Conservation (phyloP, 1,284 basidiomycete species). For the Leccinum pachyderme region DNA sequence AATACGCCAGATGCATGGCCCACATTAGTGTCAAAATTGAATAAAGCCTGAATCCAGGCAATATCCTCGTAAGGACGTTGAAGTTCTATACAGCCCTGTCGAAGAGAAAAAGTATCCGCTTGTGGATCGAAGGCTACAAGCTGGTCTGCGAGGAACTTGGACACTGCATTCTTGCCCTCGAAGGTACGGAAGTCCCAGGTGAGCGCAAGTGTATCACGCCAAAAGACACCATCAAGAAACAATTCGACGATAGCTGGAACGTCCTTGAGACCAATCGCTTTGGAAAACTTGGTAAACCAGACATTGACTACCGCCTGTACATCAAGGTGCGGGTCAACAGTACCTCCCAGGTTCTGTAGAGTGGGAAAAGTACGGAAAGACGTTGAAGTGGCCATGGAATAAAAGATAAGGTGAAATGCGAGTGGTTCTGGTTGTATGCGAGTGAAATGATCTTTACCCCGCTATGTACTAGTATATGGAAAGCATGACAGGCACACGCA, state of each 20-base stretch:
- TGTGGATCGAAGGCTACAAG: slow-evolving; percentile 37
- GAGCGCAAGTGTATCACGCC: slow-evolving; percentile 59
- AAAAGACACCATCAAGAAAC: slow-evolving; percentile 47
- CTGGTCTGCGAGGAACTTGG: slow-evolving; percentile 43
- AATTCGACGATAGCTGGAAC: slow-evolving; percentile 26
- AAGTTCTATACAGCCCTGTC: slow-evolving; percentile 25
- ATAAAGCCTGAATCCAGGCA: slow-evolving; percentile 51
- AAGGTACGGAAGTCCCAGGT: slow-evolving; percentile 67
- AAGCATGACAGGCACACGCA: too few relatives aligned
- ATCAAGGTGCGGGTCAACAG: slow-evolving; percentile 20
- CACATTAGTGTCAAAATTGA: slow-evolving; percentile 50
- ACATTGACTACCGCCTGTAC: slow-evolving; percentile 10
- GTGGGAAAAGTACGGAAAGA: slow-evolving; percentile 21
- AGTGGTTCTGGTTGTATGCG: neutral
- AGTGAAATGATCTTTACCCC: neutral
- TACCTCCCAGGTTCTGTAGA: slow-evolving; percentile 19
- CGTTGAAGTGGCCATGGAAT: slow-evolving; percentile 9
- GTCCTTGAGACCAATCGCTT: slow-evolving; percentile 23
- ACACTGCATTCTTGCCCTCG: slow-evolving; percentile 40
- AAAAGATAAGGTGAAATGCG: neutral
- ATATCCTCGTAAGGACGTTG: slow-evolving; percentile 49
- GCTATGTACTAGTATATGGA: too few relatives aligned
- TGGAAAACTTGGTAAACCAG: slow-evolving; percentile 26
- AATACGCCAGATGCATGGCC: slow-evolving; percentile 49
- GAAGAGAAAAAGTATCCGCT: slow-evolving; percentile 22